These are phyloP conservation scores for Flaveria ramosissima DNA, from an alignment of 129 eudicot genomes.

Conservation along the genomic window DNA sequence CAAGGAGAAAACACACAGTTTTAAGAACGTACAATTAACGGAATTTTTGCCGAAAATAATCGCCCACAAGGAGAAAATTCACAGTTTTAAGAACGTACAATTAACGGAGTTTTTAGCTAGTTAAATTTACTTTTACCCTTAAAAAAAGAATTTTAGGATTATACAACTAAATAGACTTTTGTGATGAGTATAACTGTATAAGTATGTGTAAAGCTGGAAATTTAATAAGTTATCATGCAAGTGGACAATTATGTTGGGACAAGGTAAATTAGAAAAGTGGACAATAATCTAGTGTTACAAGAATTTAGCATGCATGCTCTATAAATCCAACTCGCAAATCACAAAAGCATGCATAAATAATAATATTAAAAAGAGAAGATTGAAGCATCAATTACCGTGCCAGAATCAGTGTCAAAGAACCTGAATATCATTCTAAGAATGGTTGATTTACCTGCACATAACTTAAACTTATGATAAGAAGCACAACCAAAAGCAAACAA, in stretches of 20 bases:
- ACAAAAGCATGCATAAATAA: background rate
- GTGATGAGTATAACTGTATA: background rate
- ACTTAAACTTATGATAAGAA: constrained; percentile 18
- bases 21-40: background rate
- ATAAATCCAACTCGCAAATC: background rate
- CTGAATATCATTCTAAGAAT: constrained; percentile 92
- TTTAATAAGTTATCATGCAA: background rate
- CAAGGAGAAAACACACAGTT: background rate
- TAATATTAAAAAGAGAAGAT: background rate
- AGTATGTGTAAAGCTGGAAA: background rate
- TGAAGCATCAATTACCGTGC: constrained; percentile 55
- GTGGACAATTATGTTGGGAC: background rate
- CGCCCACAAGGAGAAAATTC: background rate
- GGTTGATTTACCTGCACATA: constrained; percentile 87
- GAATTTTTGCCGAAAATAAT: background rate
- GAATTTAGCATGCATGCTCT: background rate
- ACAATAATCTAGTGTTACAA: background rate
- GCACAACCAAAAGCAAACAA: constrained; percentile 4
- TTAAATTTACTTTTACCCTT: background rate
- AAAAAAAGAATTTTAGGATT: background rate
- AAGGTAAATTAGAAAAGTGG: background rate
- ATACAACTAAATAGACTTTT: background rate
- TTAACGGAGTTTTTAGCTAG: background rate
- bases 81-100: background rate
- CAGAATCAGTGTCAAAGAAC: constrained; percentile 79